Conservation (phyloP, 179 eudicot species). For the Actinidia chinensis region DNA sequence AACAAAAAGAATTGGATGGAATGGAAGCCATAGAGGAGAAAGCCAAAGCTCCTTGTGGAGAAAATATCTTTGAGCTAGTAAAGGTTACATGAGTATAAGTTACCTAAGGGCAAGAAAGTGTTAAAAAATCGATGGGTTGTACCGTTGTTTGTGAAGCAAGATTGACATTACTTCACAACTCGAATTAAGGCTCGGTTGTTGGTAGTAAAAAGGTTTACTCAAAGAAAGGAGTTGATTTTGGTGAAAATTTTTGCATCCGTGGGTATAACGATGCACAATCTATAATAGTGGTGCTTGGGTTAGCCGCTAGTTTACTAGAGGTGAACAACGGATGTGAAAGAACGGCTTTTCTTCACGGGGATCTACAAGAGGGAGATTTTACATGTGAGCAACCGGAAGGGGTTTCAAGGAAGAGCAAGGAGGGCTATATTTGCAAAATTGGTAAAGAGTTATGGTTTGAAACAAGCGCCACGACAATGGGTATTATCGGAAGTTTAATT, state of each 20-base stretch:
- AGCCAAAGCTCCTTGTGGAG: conserved; percentile 10
- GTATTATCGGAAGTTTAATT: conserved; percentile 12
- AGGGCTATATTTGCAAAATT: conserved; percentile 10
- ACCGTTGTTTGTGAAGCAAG: neutral
- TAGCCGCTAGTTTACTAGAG: conserved; percentile 5
- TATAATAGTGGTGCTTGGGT: conserved; percentile 14
- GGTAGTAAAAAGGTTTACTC: conserved; percentile 17
- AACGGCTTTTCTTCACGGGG: too few relatives aligned
- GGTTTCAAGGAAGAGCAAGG: too few relatives aligned
- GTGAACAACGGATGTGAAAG: too few relatives aligned
- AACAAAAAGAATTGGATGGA: conserved; percentile 14
- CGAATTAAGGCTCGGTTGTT: conserved; percentile 14
- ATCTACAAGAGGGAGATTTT: too few relatives aligned
- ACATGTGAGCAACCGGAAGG: too few relatives aligned
- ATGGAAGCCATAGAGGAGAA: conserved; percentile 26
- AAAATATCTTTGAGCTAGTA: conserved; percentile 21
- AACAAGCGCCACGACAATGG: conserved; percentile 4
- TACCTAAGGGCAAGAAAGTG: conserved; percentile 24
- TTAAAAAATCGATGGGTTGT: neutral
- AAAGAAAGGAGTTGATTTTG: conserved; percentile 13
- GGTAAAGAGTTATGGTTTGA: conserved; percentile 6
- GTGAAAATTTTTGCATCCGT: conserved; percentile 10
- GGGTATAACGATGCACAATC: neutral
- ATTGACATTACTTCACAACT: neutral
- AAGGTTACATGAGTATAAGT: too few relatives aligned